phyloP scores from a whole-genome alignment of 306 rosid species.

The Mimosa pudica region DNA sequence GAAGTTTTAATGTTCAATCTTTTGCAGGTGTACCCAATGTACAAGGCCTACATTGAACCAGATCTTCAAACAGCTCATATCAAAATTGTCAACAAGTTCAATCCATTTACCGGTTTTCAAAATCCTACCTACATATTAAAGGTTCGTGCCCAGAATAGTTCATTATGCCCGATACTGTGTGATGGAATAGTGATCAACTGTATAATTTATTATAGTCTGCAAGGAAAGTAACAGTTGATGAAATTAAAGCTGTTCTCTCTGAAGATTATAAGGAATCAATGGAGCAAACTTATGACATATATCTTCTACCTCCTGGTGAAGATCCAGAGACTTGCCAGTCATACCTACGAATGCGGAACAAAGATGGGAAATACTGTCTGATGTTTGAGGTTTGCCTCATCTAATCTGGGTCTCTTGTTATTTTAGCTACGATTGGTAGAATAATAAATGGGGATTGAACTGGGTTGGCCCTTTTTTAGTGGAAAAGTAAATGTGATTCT shows the following conservation, averaged over 20 bases:
- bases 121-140: slow-evolving; percentile 91
- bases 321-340: slow-evolving; percentile 99
- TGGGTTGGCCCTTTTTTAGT: no score
- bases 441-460: no score
- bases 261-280: slow-evolving; percentile 73
- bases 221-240: slow-evolving; percentile 63
- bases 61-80: slow-evolving; percentile 97
- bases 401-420: slow-evolving; percentile 10
- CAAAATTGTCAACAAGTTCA: slow-evolving; percentile 87
- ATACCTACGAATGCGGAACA: slow-evolving; percentile 96
- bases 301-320: slow-evolving; percentile 98
- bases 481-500: not conserved
- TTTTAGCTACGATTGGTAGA: not conserved
- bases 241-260: slow-evolving; percentile 70
- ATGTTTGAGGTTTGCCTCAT: slow-evolving; percentile 90
- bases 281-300: slow-evolving; percentile 95
- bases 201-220: slow-evolving; percentile 68
- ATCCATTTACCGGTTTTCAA: slow-evolving; percentile 98
- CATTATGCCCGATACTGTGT: slow-evolving; percentile 26
- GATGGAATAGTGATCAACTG: slow-evolving; percentile 25
- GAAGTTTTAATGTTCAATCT: slow-evolving; percentile 37
- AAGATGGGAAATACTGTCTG: slow-evolving; percentile 97
- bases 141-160: slow-evolving; percentile 47
- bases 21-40: slow-evolving; percentile 97
- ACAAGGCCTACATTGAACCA: slow-evolving; percentile 98